Evolutionary conservation across 768 basidiomycete genomes (phyloP).

Genomic region (Megacollybia marginata): DNA sequence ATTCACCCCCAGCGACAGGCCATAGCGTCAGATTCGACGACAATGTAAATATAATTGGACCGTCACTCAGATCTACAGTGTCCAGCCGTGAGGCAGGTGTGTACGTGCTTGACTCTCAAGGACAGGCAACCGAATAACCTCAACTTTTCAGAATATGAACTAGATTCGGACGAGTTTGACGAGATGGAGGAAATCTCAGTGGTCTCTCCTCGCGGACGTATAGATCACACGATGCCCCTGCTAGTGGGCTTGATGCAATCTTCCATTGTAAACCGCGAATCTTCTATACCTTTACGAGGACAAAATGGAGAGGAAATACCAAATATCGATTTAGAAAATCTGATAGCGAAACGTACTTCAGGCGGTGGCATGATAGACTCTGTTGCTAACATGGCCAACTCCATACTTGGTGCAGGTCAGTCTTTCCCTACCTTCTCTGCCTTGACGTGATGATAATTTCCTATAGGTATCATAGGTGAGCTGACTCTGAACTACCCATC

Average conservation of each 20-base stretch:
- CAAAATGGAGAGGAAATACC: conserved; percentile 27
- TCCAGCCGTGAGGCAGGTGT: conserved; percentile 77
- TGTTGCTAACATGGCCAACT: conserved; percentile 92
- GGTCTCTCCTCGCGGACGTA: conserved; percentile 27
- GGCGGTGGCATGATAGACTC: conserved; percentile 77
- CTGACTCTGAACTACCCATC: conserved; percentile 2
- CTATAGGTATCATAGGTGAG: conserved; percentile 66
- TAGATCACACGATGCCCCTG: conserved; percentile 62
- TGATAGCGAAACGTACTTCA: conserved; percentile 56
- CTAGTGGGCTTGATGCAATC: conserved; percentile 73
- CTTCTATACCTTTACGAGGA: conserved; percentile 39
- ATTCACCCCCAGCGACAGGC: conserved; percentile 8
- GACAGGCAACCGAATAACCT: not conserved
- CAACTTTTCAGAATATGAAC: conserved; percentile 61
- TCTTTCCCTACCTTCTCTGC: conserved; percentile 1
- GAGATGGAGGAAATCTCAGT: conserved; percentile 28
- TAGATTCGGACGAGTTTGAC: conserved; percentile 78
- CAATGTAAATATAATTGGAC: conserved; percentile 60
- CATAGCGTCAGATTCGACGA: conserved; percentile 61
- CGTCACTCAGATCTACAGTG: conserved; percentile 62
- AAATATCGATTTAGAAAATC: conserved; percentile 60
- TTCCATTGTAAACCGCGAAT: conserved; percentile 50
- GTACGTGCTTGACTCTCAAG: conserved; percentile 26
- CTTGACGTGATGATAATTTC: not conserved
- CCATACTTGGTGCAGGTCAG: conserved; percentile 87